These are phyloP conservation scores for Irpex sp. DNA, from an alignment of 1,284 basidiomycete species.

Conservation along the genomic window DNA sequence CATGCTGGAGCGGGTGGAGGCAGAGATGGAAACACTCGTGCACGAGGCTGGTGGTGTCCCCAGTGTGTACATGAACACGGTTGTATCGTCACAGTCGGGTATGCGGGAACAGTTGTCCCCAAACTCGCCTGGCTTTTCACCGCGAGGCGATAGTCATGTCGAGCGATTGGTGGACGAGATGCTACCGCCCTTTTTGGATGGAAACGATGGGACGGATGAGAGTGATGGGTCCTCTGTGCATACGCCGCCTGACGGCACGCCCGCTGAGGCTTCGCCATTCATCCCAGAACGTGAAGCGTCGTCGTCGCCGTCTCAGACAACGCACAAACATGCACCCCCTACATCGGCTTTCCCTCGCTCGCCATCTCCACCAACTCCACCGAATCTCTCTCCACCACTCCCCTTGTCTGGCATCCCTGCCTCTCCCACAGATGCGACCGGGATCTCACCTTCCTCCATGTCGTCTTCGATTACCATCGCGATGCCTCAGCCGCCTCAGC, in stretches of 20 bases:
- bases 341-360: not conserved
- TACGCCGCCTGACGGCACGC: constrained; percentile 42
- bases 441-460: not conserved
- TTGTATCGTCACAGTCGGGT: not conserved
- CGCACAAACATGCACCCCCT: not conserved
- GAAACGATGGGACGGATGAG: constrained; percentile 12
- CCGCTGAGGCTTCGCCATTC: constrained; percentile 13
- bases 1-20: constrained; percentile 46
- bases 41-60: constrained; percentile 36
- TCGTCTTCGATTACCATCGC: not conserved
- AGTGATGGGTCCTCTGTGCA: constrained; percentile 51
- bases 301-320: not conserved
- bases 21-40: constrained; percentile 44
- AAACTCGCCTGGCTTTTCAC: not conserved
- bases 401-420: constrained; percentile 13
- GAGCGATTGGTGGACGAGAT: constrained; percentile 7
- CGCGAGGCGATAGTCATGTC: not conserved
- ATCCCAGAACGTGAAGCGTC: not conserved
- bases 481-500: constrained; percentile 6
- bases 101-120: too few species aligned
- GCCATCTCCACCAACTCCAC: constrained; percentile 6
- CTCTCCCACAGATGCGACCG: constrained; percentile 1
- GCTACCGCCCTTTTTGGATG: constrained; percentile 25
- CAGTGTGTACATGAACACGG: constrained; percentile 12
- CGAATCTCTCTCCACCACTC: constrained; percentile 11